phyloP scores from a whole-genome alignment of 768 basidiomycete species.

The Pluteus cervinus region DNA sequence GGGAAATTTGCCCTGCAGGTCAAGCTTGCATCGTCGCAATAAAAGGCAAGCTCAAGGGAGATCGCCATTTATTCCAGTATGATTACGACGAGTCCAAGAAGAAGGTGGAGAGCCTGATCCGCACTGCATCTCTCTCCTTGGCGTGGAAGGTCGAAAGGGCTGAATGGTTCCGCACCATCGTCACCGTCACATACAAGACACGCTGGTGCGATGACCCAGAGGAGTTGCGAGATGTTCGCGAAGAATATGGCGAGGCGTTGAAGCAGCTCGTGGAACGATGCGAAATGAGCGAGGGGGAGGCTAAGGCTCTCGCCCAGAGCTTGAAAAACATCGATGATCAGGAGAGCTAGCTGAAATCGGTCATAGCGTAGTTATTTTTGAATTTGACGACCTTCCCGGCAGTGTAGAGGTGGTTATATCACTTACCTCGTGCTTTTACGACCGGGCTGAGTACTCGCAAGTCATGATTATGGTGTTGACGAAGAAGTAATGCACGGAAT shows the following conservation, averaged over 20 bases:
- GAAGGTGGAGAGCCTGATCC: constrained; percentile 13
- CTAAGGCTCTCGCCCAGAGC: too few species aligned
- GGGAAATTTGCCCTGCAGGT: constrained; percentile 22
- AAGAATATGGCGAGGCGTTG: constrained; percentile 7
- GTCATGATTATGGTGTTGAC: too few species aligned
- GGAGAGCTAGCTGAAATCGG: too few species aligned
- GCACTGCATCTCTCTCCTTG: neutral
- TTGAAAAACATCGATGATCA: too few species aligned
- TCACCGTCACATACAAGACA: constrained; percentile 9
- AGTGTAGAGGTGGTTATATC: too few species aligned
- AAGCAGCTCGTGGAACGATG: constrained; percentile 8
- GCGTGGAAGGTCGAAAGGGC: constrained; percentile 10
- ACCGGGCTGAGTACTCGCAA: too few species aligned
- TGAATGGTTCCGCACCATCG: constrained; percentile 11
- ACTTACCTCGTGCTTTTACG: too few species aligned
- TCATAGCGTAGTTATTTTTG: too few species aligned
- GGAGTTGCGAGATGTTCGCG: constrained; percentile 7
- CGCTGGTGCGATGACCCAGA: constrained; percentile 2
- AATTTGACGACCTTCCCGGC: too few species aligned
- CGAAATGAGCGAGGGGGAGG: constrained; percentile 12
- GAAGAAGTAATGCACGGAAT: too few species aligned
- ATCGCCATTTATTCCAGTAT: constrained; percentile 10
- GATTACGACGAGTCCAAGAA: constrained; percentile 27
- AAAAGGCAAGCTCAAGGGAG: constrained; percentile 14
- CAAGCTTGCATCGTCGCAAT: constrained; percentile 34